A percentile compares a stretch with the other conserved stretches of the same genome.
phyloP scores from a whole-genome alignment of 1,284 basidiomycete genomes.

The Malassezia slooffiae region DNA sequence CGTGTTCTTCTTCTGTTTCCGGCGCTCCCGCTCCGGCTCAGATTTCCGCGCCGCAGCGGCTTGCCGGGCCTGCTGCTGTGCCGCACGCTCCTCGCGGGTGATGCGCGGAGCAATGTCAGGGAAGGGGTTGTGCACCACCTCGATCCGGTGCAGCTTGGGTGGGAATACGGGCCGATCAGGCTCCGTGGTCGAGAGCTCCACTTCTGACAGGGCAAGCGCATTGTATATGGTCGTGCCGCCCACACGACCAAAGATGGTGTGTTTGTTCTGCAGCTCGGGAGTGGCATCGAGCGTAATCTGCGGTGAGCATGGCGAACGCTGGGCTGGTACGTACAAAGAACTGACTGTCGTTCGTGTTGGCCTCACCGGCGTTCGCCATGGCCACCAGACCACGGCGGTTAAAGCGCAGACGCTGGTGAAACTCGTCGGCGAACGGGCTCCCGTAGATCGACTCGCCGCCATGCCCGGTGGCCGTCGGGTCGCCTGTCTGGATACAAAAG shows the following conservation, averaged over 20 bases:
- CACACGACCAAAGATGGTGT: slow-evolving; percentile 39
- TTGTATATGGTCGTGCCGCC: slow-evolving; percentile 47
- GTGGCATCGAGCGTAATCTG: slow-evolving; percentile 34
- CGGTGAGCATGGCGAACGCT: neutral
- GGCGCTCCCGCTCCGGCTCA: slow-evolving; percentile 8
- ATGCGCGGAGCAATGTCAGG: slow-evolving; percentile 90
- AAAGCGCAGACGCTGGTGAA: slow-evolving; percentile 74
- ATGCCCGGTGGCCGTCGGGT: slow-evolving; percentile 75
- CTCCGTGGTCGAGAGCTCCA: slow-evolving; percentile 57
- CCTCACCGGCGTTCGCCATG: slow-evolving; percentile 77
- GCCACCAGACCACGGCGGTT: slow-evolving; percentile 76
- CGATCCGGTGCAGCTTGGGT: slow-evolving; percentile 71
- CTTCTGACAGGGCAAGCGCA: slow-evolving; percentile 59
- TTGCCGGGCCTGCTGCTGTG: slow-evolving; percentile 65
- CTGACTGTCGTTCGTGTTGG: slow-evolving; percentile 47
- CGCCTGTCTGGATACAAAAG: slow-evolving; percentile 91
- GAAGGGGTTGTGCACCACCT: slow-evolving; percentile 84
- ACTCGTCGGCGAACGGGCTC: slow-evolving; percentile 84
- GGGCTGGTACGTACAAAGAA: slow-evolving; percentile 43
- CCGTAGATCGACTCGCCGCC: slow-evolving; percentile 54
- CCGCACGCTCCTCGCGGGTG: slow-evolving; percentile 75
- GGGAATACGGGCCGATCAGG: slow-evolving; percentile 78
- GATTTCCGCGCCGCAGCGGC: neutral
- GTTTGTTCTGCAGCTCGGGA: slow-evolving; percentile 40
- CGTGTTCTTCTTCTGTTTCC: slow-evolving; percentile 24